Percentiles rank a stretch among this genome's conserved stretches.
These are phyloP conservation scores for Eucalyptus melliodora DNA, from an alignment of 345 rosid genomes.

Conservation along the genomic window DNA sequence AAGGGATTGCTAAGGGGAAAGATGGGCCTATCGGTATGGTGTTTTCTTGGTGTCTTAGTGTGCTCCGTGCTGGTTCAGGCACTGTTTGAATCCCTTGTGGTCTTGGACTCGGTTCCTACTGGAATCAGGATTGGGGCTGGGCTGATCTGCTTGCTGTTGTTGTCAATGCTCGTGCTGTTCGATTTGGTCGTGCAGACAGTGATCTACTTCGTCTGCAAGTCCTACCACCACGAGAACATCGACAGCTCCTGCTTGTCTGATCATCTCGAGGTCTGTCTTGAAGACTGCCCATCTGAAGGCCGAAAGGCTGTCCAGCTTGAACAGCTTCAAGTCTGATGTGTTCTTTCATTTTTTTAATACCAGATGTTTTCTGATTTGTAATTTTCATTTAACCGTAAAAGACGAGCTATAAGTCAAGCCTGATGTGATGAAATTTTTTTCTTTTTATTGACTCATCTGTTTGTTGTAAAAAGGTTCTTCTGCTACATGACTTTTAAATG, in stretches of 20 bases:
- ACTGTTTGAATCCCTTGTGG: conserved; percentile 6
- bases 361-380: neutral
- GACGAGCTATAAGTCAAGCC: too few species aligned
- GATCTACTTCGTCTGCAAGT: conserved; percentile 50
- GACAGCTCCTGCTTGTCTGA: neutral
- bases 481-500: neutral
- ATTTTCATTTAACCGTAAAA: too few species aligned
- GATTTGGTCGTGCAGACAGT: conserved; percentile 36
- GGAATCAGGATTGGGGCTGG: conserved; percentile 4
- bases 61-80: neutral
- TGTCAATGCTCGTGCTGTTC: conserved; percentile 8
- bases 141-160: conserved; percentile 14
- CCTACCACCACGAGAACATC: conserved; percentile 38
- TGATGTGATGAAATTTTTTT: too few species aligned
- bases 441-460: neutral
- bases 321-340: too few species aligned
- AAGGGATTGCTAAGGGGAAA: conserved; percentile 28
- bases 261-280: neutral
- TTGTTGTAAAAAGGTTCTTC: neutral
- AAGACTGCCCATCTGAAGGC: neutral
- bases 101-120: neutral
- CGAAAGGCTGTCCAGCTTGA: neutral
- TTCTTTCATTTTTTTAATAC: too few species aligned
- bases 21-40: neutral
- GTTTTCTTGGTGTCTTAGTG: neutral